Percentiles rank a stretch among this genome's conserved stretches.
These are phyloP conservation scores for Teratosphaeriaceae sp. DNA, from an alignment of 2,329 filamentous ascomycete species.

Conservation along the genomic window DNA sequence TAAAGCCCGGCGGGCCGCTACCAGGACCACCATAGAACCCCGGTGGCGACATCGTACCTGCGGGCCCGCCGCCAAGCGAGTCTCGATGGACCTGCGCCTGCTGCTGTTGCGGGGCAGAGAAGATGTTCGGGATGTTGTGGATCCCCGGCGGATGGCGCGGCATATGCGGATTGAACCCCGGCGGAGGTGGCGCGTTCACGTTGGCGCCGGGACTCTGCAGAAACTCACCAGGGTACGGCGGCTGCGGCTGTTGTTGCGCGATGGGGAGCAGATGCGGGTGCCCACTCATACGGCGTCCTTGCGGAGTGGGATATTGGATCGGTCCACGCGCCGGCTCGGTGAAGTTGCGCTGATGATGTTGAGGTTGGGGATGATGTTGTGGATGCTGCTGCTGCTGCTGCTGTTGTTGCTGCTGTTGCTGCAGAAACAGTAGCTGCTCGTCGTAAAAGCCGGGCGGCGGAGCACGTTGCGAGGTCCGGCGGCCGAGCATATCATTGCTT, in stretches of 20 bases:
- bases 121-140: constrained; percentile 23
- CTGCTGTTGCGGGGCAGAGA: constrained; percentile 19
- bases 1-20: constrained; percentile 9
- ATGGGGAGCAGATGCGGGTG: constrained; percentile 25
- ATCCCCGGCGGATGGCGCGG: constrained; percentile 28
- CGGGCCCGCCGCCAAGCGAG: not conserved
- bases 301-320: constrained; percentile 6
- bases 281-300: constrained; percentile 19
- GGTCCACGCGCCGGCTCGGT: constrained; percentile 16
- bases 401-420: constrained; percentile 22
- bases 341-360: constrained; percentile 19
- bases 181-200: constrained; percentile 16
- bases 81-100: constrained; percentile 6
- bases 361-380: constrained; percentile 24
- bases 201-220: constrained; percentile 11
- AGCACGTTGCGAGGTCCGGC: constrained; percentile 23
- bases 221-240: constrained; percentile 17
- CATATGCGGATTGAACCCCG: constrained; percentile 27
- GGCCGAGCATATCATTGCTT: constrained; percentile 13
- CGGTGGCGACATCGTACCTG: constrained; percentile 2
- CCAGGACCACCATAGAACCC: constrained; percentile 10
- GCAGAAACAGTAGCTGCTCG: constrained; percentile 23
- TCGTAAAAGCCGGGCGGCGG: constrained; percentile 28
- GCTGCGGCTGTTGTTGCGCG: constrained; percentile 9
- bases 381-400: constrained; percentile 11